phyloP scores from a whole-genome alignment of 805 yeast species.

The Saturnispora halmiae region DNA sequence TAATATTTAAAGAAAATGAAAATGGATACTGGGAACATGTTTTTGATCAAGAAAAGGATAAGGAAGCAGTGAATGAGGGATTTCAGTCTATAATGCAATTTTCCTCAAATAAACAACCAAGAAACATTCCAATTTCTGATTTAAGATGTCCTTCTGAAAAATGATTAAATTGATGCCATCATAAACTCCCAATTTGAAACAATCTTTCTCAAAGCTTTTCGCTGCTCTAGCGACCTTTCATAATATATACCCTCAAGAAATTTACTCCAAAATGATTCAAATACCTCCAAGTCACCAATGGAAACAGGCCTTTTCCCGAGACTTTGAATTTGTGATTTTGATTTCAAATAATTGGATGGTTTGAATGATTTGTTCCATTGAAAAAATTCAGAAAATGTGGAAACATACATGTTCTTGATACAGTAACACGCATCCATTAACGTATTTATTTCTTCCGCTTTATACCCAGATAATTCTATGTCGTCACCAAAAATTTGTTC shows the following conservation, averaged over 20 bases:
- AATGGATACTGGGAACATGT: neutral
- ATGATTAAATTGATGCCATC: slow-evolving; percentile 1
- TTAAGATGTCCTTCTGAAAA: neutral
- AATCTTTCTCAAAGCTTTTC: slow-evolving; percentile 24
- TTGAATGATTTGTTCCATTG: slow-evolving; percentile 11
- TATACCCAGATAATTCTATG: slow-evolving; percentile 41
- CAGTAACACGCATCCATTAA: slow-evolving; percentile 36
- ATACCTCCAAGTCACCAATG: slow-evolving; percentile 27
- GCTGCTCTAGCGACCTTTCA: slow-evolving; percentile 27
- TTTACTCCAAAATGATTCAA: slow-evolving; percentile 45
- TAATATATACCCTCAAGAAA: slow-evolving; percentile 36
- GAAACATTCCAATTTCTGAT: neutral
- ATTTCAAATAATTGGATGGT: slow-evolving; percentile 18
- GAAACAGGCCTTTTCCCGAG: slow-evolving; percentile 23
- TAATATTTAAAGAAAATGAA: neutral
- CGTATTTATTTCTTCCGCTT: slow-evolving; percentile 26
- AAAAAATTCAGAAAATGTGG: slow-evolving; percentile 50
- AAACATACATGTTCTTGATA: slow-evolving; percentile 41
- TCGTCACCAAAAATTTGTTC: slow-evolving; percentile 50
- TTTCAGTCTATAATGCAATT: no score
- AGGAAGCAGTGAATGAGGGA: no score
- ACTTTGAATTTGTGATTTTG: slow-evolving; percentile 16
- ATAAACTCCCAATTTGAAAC: slow-evolving; percentile 15
- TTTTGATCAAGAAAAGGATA: neutral
- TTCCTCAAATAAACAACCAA: neutral